Evolutionary conservation across 1,284 basidiomycete genomes (phyloP), one percentile per base, ranked within the genome.

Genomic region (Ceratobasidium papillatum): DNA sequence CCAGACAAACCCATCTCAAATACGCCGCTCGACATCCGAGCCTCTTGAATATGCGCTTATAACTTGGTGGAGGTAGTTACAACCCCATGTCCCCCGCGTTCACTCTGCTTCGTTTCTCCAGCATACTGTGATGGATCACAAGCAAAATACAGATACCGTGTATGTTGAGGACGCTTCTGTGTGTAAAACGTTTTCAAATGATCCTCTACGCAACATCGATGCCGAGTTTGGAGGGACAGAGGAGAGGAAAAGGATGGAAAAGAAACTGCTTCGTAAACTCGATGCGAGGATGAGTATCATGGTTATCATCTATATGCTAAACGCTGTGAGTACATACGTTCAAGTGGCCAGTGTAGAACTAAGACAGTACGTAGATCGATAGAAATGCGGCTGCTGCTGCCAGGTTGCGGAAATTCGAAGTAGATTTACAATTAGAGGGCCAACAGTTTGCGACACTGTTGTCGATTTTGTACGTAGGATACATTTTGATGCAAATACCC

Each of bases 401-500:
- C 14, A 83, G 90, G 54, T 79, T 92, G 45, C 85, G 87, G 66
- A 92, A 92, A 0, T 89, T 94, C 75, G 91, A 93, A 78, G 81
- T 84, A 51, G 92, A 94, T 79, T 84, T 94, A 17, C 79, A 87
- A 32, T 83, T 93, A 51, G 83, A 86, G 66, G 90, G 87, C n/a
- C 84, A 84, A 58, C 85, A 94, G 78, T 94, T 93, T 80, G 86
- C 89, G 12, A 91, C 90, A 0, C 81, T 93, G 32, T 81, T 94
- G 38, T 89, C 89, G 25, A 88, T 94, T 75, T 86, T 94, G 41
- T 94, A 76, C 59, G 80, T 83, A 43, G 83, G 82, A 25, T 94
- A 94, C 78, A 89, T 92, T 76, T 81, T 92, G 64, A 91, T 93
- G 89, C 92, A 94, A 80, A 87, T 91, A 65, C 91, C 91, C 17